Evolutionary conservation across 257 asterid species (phyloP), one percentile per base, ranked within the genome.

Genomic region (Salvia splendens): DNA sequence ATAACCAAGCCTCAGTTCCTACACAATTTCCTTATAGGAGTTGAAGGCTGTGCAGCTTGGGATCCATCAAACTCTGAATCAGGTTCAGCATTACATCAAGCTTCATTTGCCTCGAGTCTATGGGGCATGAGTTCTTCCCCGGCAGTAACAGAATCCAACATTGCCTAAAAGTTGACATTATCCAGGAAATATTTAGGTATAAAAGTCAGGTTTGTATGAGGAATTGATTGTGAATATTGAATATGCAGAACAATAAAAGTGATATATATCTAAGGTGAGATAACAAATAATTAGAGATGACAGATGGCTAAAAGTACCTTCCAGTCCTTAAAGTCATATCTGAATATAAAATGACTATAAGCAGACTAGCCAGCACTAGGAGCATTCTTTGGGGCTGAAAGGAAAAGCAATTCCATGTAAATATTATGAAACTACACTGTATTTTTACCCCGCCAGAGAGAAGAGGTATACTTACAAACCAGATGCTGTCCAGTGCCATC

Each of bases 61-160:
- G 73, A 70, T 68, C 71, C 88, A 77, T 74, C 79, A 2, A 55
- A 16, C 28, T 70, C 75, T 28, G 67, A 60, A 56, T 73, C 74
- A 14, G 61, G 75, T 64, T 74, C 81, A 58, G 73, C 64, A 61
- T 46, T 46, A 60, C 61, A 51, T 41, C 24, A 0, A 20, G 58
- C 56, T 14, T 46, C 30, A 28, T 57, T 43, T 15, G 6, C 81
- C 36, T 71, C 70, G 14, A 55, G 57, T 68, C 99, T 84, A 63
- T 86, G 94, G 14, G 97, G 99, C 99, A 93, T 93, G 64, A 90
- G 74, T 81, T 90, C 99, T 56, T 85, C 89, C 7, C 97, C 97
- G 28, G 1, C 85, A 54, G 12, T 79, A 82, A 91, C 88, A 43
- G 87, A 75, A 76, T 70, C 32, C 87, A 88, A 63, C 99, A 90